Evolutionary conservation across 805 yeast species (phyloP).

Genomic region (Cyberlindnera subsufficiens): DNA sequence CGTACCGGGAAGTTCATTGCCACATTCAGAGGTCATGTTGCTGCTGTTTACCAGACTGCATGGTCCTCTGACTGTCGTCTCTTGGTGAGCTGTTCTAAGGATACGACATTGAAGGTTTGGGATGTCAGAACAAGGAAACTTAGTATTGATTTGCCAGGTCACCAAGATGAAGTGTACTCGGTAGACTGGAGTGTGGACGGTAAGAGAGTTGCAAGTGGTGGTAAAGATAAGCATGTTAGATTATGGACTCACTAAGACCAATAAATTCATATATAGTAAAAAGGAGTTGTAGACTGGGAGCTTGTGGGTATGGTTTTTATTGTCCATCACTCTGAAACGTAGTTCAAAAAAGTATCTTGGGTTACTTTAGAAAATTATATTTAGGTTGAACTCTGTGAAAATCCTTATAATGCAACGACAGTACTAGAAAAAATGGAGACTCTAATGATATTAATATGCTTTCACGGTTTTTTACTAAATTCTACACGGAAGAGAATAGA

Average conservation of each 20-base stretch:
- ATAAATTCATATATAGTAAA: too few relatives aligned
- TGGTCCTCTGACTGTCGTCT: slow-evolving; percentile 96
- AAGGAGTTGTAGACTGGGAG: too few relatives aligned
- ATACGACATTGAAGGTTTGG: slow-evolving; percentile 95
- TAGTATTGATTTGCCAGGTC: slow-evolving; percentile 91
- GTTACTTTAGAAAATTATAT: too few relatives aligned
- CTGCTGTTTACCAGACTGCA: slow-evolving; percentile 94
- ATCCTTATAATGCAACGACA: too few relatives aligned
- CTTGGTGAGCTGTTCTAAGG: slow-evolving; percentile 90
- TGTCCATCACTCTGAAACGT: too few relatives aligned
- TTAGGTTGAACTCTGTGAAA: too few relatives aligned
- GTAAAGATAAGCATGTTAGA: slow-evolving; percentile 91
- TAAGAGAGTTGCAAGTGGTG: slow-evolving; percentile 90
- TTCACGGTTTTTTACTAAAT: too few relatives aligned
- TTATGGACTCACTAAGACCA: slow-evolving; percentile 71
- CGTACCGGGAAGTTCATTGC: slow-evolving; percentile 83
- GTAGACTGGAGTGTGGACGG: slow-evolving; percentile 99
- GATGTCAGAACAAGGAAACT: slow-evolving; percentile 83
- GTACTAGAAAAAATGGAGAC: too few relatives aligned
- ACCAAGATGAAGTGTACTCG: slow-evolving; percentile 90
- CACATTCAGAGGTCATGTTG: slow-evolving; percentile 94
- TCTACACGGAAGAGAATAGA: too few relatives aligned
- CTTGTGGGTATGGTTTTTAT: too few relatives aligned
- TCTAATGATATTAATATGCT: too few relatives aligned
- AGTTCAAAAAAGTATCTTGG: too few relatives aligned